A percentile compares a stretch with the other conserved stretches of the same genome.
Conservation (phyloP, 352 stramenopile genomes). For the Peronospora destructor region DNA sequence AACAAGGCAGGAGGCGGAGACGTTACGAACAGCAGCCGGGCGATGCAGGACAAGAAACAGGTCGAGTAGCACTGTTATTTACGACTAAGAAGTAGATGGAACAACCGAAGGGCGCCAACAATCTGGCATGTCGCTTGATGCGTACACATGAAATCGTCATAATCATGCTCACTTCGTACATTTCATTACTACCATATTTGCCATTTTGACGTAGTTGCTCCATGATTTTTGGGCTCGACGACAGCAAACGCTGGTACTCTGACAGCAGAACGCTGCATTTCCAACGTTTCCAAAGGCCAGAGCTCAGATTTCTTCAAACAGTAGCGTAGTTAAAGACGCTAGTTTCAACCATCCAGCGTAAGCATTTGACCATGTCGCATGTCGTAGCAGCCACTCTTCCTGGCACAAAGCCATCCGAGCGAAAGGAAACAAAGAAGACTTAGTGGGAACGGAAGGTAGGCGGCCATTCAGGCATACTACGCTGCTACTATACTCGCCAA, state of each 20-base stretch:
- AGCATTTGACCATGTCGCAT: not conserved
- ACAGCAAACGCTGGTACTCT: too few relatives aligned
- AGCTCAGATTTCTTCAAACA: too few relatives aligned
- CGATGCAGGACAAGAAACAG: conserved; percentile 17
- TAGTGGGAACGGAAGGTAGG: conserved; percentile 3
- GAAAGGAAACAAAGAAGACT: conserved; percentile 2
- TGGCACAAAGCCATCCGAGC: conserved; percentile 1
- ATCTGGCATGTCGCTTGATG: not conserved
- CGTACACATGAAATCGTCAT: not conserved
- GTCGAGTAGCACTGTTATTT: conserved; percentile 20
- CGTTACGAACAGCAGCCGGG: conserved; percentile 28
- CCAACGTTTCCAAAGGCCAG: too few relatives aligned
- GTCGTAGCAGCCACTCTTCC: conserved; percentile 3
- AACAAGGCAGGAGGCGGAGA: not conserved
- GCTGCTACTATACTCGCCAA: conserved; percentile 11
- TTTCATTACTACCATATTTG: not conserved
- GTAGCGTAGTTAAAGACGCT: too few relatives aligned
- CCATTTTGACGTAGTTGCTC: not conserved
- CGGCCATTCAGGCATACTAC: conserved; percentile 4
- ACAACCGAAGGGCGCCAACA: conserved; percentile 8
- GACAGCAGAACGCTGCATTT: too few relatives aligned
- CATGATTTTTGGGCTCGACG: too few relatives aligned
- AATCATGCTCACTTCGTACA: not conserved
- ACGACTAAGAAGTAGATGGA: conserved; percentile 14
- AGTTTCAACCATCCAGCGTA: not conserved